Evolutionary conservation across 2,329 filamentous ascomycete genomes (phyloP), one percentile per base, ranked within the genome.

Genomic region (Bretziella fagacearum): DNA sequence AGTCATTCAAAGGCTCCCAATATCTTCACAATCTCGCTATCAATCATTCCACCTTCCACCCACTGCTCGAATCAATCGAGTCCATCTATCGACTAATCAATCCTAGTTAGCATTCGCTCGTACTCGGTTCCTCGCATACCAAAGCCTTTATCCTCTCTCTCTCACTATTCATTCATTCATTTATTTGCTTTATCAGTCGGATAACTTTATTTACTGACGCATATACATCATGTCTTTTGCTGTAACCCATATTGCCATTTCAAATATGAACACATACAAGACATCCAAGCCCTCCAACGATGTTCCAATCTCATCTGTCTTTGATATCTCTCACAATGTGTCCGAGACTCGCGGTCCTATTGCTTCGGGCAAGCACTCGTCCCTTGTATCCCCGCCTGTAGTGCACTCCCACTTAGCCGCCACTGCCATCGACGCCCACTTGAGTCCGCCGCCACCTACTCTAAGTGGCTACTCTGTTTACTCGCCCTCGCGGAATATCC

Each of bases 381-480:
- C 47, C 7, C 43, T 49, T 33, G 47, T 49, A 4, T 49, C 47
- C 11, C 47, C 47, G 7, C 47, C 47, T 13, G 47, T 49, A n/a
- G 23, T 45, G 18, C 47, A 49, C 15, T 44, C 41, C 15, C 43
- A 40, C 26, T 45, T 49, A 27, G 47, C 47, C 6, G 13, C 35
- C 20, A 27, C 41, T 3, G 33, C 35, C 8, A 35, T 33, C 18
- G 33, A 37, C 27, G 22, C 30, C 20, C 42, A 45, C 26, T 18
- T 46, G 11, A 49, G 47, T 11, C 47, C 47, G 2, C 36, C 36
- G 10, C 47, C 47, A 17, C 4, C 37, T 15, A 27, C 35, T 10
- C 17, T n/a, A 29, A 40, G 20, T 15, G 41, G 25, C 36, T 49
- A 45, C 20, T 18, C 26, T 10, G 3, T 35, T 8, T 45, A 35